phyloP scores from a whole-genome alignment of 1,284 basidiomycete genomes.

The Puccinia brachypodii region DNA sequence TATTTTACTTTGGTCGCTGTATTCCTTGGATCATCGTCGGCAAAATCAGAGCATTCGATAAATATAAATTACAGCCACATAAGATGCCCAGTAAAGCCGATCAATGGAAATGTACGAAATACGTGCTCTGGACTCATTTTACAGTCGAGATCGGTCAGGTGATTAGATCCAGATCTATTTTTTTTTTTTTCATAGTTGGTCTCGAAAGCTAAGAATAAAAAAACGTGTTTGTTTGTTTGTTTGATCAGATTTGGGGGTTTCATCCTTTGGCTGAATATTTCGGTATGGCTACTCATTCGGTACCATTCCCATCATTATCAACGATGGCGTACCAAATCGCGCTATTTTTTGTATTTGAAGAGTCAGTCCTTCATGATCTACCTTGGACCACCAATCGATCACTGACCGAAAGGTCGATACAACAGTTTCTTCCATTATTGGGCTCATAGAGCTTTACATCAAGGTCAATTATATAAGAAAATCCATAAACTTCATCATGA shows the following conservation, averaged over 20 bases:
- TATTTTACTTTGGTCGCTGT: constrained; percentile 94
- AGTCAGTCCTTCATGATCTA: too few relatives aligned
- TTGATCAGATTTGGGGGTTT: constrained; percentile 83
- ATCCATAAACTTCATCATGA: constrained; percentile 97
- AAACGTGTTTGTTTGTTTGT: not conserved
- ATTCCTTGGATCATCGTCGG: constrained; percentile 97
- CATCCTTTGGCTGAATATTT: constrained; percentile 87
- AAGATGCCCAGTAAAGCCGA: constrained; percentile 78
- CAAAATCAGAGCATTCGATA: constrained; percentile 83
- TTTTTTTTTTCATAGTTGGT: not conserved
- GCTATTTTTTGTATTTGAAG: constrained; percentile 94
- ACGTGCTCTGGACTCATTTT: constrained; percentile 92
- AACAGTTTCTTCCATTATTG: constrained; percentile 52
- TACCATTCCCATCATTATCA: constrained; percentile 77
- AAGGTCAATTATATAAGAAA: constrained; percentile 87
- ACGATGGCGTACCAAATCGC: constrained; percentile 77
- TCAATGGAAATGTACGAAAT: constrained; percentile 95
- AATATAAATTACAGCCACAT: constrained; percentile 84
- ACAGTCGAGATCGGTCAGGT: constrained; percentile 89
- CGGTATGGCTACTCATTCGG: constrained; percentile 86
- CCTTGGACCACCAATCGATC: constrained; percentile 40
- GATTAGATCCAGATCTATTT: constrained; percentile 52
- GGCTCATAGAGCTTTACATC: constrained; percentile 87
- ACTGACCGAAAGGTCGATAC: constrained; percentile 51
- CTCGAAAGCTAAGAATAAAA: too few relatives aligned